Percentiles rank a stretch among this genome's conserved stretches.
phyloP scores from a whole-genome alignment of 805 yeast genomes.

The Candida railenensis region DNA sequence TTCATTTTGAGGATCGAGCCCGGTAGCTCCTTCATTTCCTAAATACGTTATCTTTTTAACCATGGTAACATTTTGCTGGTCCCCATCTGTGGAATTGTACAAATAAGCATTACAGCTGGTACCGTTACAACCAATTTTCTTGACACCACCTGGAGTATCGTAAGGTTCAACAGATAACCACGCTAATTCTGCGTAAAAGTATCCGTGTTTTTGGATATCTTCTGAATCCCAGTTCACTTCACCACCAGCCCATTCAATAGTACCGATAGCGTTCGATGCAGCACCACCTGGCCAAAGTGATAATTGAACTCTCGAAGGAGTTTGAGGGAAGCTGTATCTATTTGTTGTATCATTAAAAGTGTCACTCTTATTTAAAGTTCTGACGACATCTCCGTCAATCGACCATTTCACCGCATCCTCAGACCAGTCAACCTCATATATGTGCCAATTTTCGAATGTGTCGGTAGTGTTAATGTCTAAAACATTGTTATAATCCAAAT shows the following conservation, averaged over 20 bases:
- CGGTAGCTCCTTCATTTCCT: slow-evolving; percentile 61
- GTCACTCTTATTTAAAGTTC: slow-evolving; percentile 60
- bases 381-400: slow-evolving; percentile 64
- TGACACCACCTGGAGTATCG: slow-evolving; percentile 63
- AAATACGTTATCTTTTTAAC: slow-evolving; percentile 63
- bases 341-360: slow-evolving; percentile 65
- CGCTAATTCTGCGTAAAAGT: slow-evolving; percentile 67
- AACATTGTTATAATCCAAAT: slow-evolving; percentile 64
- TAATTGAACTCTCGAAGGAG: slow-evolving; percentile 70
- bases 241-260: slow-evolving; percentile 89
- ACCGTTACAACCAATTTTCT: slow-evolving; percentile 36
- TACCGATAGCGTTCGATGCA: slow-evolving; percentile 53
- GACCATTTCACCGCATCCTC: slow-evolving; percentile 71
- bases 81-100: slow-evolving; percentile 45
- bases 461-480: slow-evolving; percentile 39
- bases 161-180: slow-evolving; percentile 65
- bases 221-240: slow-evolving; percentile 74
- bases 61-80: slow-evolving; percentile 44
- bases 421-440: slow-evolving; percentile 78
- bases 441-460: slow-evolving; percentile 70
- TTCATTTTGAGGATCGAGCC: slow-evolving; percentile 54
- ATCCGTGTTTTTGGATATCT: slow-evolving; percentile 77
- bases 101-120: slow-evolving; percentile 51
- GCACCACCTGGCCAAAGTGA: slow-evolving; percentile 82
- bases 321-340: slow-evolving; percentile 62